Conservation (phyloP, 2,329 filamentous ascomycete species). For the Aspergillus uvarum region DNA sequence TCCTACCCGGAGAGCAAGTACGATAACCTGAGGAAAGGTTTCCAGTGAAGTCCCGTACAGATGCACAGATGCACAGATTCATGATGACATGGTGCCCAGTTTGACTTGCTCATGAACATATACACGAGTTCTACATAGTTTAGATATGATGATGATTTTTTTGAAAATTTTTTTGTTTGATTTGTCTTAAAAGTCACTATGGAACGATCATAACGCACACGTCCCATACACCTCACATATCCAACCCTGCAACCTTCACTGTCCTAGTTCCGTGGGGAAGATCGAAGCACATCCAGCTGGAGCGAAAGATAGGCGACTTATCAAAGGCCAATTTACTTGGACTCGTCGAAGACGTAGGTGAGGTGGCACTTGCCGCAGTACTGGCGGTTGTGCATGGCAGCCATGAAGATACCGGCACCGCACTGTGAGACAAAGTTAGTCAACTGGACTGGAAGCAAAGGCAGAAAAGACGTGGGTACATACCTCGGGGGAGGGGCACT, state of each 20-base stretch:
- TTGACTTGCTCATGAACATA: background rate
- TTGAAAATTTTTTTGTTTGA: conserved; percentile 20
- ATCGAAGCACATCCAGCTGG: conserved; percentile 15
- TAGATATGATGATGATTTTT: conserved; percentile 7
- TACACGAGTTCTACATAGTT: conserved; percentile 8
- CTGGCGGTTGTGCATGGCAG: conserved; percentile 99
- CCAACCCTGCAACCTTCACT: conserved; percentile 14
- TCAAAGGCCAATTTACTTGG: conserved; percentile 48
- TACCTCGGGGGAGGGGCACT: conserved; percentile 90
- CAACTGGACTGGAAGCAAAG: conserved; percentile 5
- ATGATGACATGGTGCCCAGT: background rate
- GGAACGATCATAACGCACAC: conserved; percentile 20
- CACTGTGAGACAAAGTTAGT: conserved; percentile 61
- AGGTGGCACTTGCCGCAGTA: conserved; percentile 79
- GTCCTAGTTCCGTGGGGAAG: conserved; percentile 1
- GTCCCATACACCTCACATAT: conserved; percentile 16
- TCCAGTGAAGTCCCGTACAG: conserved; percentile 17
- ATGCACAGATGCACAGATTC: background rate
- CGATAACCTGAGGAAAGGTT: conserved; percentile 38
- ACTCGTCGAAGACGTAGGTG: conserved; percentile 70
- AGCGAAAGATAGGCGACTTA: conserved; percentile 17
- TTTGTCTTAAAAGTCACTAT: conserved; percentile 16
- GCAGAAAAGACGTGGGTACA: conserved; percentile 42
- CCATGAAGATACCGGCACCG: conserved; percentile 99
- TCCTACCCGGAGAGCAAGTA: conserved; percentile 43